A percentile compares a stretch with the other conserved stretches of the same genome.
Evolutionary conservation across 352 stramenopile genomes (phyloP).

Genomic region (Phytophthora cryptogea): DNA sequence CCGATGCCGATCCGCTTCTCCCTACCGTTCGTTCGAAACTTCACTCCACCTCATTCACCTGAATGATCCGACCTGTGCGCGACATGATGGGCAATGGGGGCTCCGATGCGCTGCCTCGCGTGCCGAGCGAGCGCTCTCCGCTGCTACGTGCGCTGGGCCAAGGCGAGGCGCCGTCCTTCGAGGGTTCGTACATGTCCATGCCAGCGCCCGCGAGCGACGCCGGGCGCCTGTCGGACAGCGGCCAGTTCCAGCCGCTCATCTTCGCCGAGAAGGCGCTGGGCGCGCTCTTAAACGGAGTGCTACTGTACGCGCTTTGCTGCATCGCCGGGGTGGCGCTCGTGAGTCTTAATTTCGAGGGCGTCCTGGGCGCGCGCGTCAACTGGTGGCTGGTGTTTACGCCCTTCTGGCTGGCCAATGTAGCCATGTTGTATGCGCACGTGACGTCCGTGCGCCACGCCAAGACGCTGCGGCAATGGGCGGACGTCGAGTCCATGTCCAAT

Average conservation of each 20-base stretch:
- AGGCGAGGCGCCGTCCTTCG: slow-evolving; percentile 54
- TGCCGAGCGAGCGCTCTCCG: slow-evolving; percentile 62
- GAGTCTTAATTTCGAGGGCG: slow-evolving; percentile 78
- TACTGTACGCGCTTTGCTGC: slow-evolving; percentile 80
- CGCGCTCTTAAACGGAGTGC: slow-evolving; percentile 72
- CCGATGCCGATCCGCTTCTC: slow-evolving; percentile 3
- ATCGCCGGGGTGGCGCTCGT: slow-evolving; percentile 70
- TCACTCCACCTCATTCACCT: slow-evolving; percentile 17
- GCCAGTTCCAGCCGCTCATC: slow-evolving; percentile 76
- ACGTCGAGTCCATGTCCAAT: slow-evolving; percentile 82
- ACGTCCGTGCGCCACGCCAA: slow-evolving; percentile 67
- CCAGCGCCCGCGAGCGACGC: slow-evolving; percentile 31
- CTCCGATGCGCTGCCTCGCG: slow-evolving; percentile 30
- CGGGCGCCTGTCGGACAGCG: slow-evolving; percentile 33
- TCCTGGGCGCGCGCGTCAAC: slow-evolving; percentile 61
- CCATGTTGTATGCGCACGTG: slow-evolving; percentile 64
- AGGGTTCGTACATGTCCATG: slow-evolving; percentile 81
- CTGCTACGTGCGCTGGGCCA: slow-evolving; percentile 61
- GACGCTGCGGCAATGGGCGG: slow-evolving; percentile 72
- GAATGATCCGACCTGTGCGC: slow-evolving; percentile 33
- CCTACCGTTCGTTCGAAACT: background rate
- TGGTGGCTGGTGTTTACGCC: slow-evolving; percentile 85
- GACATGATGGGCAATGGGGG: slow-evolving; percentile 38
- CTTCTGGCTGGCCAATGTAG: slow-evolving; percentile 80
- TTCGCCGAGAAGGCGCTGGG: slow-evolving; percentile 79